Base-by-base conservation (phyloP, 2,329 filamentous ascomycete species). In the Alternaria ventricosa region DNA sequence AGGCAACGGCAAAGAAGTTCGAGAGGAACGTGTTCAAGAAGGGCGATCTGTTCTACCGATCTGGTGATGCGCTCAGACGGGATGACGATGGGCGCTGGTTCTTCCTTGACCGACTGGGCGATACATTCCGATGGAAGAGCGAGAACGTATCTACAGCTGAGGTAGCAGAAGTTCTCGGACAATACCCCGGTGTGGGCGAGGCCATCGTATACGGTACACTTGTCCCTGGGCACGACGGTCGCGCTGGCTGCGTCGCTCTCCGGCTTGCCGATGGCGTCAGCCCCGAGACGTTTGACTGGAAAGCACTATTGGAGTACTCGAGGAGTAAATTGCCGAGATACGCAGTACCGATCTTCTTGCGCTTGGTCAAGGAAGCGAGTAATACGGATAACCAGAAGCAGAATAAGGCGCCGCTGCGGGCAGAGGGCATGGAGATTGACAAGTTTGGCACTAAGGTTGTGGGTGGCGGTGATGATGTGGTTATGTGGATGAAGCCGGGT, bases 381-480 rank as follows among this genome's bases (percentile, higher is more conserved):
- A 86, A 88, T 11, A 90, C 88, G 62, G 89, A 91, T 71, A 94
- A 93, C 70, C 90, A 93, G 76, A 94, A 94, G 80, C 91, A 93
- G 78, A 92, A 92, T 72, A 94, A 94, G 77, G 85, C 88, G 3
- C 88, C 88, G 2, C 80, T 93, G 55, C 85, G 89, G 71, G 84
- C 86, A 55, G 89, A 92, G 68, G 90, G 90, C 0, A 85, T 92
- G 10, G 86, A 92, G 71, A 86, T 87, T 5, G 76, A 82, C 4
- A 67, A 64, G 58, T 77, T 65, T 54, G 74, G 75, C 3, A 63
- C 65, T n/a, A 75, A 74, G 57, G 71, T 75, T 12, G 27, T 61
- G 6, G 70, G 70, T 9, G 74, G 75, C 2, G 56, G 63, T 18
- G 58, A 61, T 1, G 75, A 78, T 64, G 57, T 61, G 6, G 71